Evolutionary conservation across 208 protist species (phyloP).

Genomic region (Trypanosoma boissoni): DNA sequence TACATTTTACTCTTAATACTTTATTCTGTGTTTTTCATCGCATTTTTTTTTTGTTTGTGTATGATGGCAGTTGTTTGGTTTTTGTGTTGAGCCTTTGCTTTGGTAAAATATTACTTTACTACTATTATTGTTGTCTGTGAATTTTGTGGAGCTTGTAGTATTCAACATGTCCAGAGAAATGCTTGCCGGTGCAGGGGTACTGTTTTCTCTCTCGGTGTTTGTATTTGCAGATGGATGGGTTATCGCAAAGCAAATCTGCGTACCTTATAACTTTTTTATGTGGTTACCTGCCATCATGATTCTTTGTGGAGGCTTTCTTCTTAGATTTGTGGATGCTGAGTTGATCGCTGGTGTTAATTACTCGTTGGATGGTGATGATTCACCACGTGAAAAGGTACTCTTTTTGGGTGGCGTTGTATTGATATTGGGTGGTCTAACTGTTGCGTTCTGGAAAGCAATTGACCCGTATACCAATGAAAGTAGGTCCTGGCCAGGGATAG

Average conservation of each 20-base stretch:
- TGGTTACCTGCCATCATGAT: constrained; percentile 50
- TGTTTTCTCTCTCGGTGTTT: constrained; percentile 38
- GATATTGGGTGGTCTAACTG: constrained; percentile 42
- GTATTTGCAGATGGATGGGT: constrained; percentile 65
- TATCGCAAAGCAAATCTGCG: constrained; percentile 25
- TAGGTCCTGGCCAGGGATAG: constrained; percentile 44
- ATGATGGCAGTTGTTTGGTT: background rate
- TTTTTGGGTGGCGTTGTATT: constrained; percentile 60
- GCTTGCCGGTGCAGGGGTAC: constrained; percentile 30
- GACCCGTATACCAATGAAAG: constrained; percentile 36
- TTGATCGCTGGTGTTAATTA: constrained; percentile 32
- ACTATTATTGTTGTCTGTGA: constrained; percentile 15
- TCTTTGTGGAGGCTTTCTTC: constrained; percentile 42
- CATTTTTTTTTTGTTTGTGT: constrained; percentile 19
- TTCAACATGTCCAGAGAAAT: constrained; percentile 13
- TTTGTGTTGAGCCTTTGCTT: background rate
- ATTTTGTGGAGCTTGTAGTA: constrained; percentile 19
- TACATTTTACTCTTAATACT: constrained; percentile 14
- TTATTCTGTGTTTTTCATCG: constrained; percentile 9
- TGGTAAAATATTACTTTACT: constrained; percentile 4
- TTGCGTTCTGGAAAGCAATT: constrained; percentile 60
- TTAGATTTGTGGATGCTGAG: constrained; percentile 45
- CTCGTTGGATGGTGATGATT: constrained; percentile 23
- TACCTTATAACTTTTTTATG: constrained; percentile 73
- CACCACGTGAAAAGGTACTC: constrained; percentile 37